Evolutionary conservation across 139 green algal species (phyloP).

Genomic region (Coccomyxa sp.): DNA sequence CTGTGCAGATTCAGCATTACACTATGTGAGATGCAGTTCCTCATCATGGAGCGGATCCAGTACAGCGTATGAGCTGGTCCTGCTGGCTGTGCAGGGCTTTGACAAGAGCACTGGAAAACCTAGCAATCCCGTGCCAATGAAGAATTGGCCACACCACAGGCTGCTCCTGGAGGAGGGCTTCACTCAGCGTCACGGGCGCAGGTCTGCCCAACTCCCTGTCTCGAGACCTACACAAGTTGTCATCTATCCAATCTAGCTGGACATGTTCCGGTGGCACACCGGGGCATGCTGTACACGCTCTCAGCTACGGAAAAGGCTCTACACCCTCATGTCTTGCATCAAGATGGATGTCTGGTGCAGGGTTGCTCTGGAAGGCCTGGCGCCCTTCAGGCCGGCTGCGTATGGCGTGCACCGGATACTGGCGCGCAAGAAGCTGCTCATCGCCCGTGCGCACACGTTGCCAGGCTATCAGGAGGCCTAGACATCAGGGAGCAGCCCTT

Average conservation of each 20-base stretch:
- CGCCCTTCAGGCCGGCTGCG: conserved; percentile 8
- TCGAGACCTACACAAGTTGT: no score
- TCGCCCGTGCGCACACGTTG: background rate
- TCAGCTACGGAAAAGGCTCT: no score
- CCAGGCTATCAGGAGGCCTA: background rate
- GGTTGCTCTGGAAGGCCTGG: conserved; percentile 3
- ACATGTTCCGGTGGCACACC: no score
- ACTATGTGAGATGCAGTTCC: no score
- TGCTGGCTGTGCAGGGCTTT: conserved; percentile 10
- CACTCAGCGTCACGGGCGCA: conserved; percentile 3
- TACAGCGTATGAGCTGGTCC: no score
- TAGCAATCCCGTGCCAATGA: background rate
- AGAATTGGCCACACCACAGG: conserved; percentile 9
- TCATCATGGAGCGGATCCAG: no score
- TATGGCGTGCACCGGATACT: conserved; percentile 16
- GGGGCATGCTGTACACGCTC: no score
- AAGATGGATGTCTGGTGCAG: no score
- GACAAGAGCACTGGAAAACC: conserved; percentile 6
- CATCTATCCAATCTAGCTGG: no score
- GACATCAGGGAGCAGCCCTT: no score
- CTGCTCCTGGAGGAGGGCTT: conserved; percentile 9
- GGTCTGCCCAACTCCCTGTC: no score
- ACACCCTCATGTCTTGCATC: background rate
- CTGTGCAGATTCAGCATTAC: no score
- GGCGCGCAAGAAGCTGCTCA: conserved; percentile 7